phyloP scores from a whole-genome alignment of 2,329 filamentous ascomycete genomes.

The Fusarium tuaranense region DNA sequence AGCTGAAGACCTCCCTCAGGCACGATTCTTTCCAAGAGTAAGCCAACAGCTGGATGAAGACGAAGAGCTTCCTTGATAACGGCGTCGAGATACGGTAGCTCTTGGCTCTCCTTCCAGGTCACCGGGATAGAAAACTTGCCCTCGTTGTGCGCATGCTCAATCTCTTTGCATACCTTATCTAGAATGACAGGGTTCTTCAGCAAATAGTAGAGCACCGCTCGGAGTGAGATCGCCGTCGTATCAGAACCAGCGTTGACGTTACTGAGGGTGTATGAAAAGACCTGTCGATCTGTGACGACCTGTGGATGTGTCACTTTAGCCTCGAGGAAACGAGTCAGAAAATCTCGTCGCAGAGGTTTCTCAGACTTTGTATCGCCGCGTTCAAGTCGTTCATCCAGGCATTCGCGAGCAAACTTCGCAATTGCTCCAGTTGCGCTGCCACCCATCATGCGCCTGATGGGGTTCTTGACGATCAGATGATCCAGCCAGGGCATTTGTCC shows the following conservation, averaged over 20 bases:
- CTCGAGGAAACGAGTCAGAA: background rate
- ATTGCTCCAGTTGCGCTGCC: background rate
- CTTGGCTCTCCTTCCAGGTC: slow-evolving; percentile 1
- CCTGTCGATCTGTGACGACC: background rate
- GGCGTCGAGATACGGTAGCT: background rate
- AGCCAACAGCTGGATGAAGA: background rate
- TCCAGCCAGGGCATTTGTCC: background rate
- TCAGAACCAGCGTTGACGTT: background rate
- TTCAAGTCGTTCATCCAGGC: background rate
- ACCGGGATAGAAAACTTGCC: background rate
- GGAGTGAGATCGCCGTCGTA: background rate
- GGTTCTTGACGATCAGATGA: background rate
- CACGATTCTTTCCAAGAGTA: background rate
- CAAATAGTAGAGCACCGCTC: background rate
- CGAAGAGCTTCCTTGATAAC: background rate
- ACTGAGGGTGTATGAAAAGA: background rate
- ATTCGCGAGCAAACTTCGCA: background rate
- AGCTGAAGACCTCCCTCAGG: background rate
- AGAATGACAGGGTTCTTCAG: background rate
- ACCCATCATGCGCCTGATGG: background rate
- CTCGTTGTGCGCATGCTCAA: background rate
- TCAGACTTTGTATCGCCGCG: background rate
- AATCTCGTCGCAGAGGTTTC: background rate
- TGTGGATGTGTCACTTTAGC: background rate
- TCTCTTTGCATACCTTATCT: background rate